Conservation (phyloP, 225 moss, liverwort and hornwort species). For the Physcomitrellopsis africana region DNA sequence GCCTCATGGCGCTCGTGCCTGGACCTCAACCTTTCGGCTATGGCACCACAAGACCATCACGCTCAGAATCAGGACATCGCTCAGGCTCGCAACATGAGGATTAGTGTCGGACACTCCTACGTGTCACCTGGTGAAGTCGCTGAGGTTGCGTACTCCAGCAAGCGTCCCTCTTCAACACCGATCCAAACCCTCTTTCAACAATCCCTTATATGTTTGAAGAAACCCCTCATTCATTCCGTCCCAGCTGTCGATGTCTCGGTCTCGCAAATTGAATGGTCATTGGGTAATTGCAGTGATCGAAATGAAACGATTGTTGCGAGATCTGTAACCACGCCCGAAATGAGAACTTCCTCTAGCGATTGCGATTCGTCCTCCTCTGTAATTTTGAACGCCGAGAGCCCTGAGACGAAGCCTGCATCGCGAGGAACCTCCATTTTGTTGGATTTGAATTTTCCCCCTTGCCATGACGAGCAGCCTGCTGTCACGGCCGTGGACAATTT, state of each 20-base stretch:
- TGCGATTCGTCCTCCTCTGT: constrained; percentile 93
- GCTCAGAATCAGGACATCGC: constrained; percentile 39
- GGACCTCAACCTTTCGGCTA: constrained; percentile 78
- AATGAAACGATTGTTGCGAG: constrained; percentile 3
- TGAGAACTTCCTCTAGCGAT: constrained; percentile 77
- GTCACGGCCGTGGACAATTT: constrained; percentile 23
- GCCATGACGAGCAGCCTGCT: constrained; percentile 47
- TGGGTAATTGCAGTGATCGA: constrained; percentile 29
- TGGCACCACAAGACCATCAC: constrained; percentile 40
- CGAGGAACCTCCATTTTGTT: constrained; percentile 47
- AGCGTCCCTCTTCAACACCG: constrained; percentile 55
- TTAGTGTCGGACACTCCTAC: constrained; percentile 55
- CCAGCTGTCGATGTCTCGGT: constrained; percentile 9
- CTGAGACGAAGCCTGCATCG: constrained; percentile 52
- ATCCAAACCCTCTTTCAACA: constrained; percentile 60
- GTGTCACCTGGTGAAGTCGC: constrained; percentile 41
- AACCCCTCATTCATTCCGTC: constrained; percentile 39
- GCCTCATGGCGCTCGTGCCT: constrained; percentile 67
- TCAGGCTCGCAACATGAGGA: constrained; percentile 38
- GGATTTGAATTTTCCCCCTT: constrained; percentile 70
- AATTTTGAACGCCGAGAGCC: constrained; percentile 74
- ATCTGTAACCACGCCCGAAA: constrained; percentile 30
- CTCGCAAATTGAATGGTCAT: constrained; percentile 39
- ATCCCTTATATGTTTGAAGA: constrained; percentile 52
- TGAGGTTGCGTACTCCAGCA: constrained; percentile 54